A percentile compares a stretch with the other conserved stretches of the same genome.
These are phyloP conservation scores for Pholiota adiposa DNA, from an alignment of 1,284 basidiomycete genomes.

Conservation along the genomic window DNA sequence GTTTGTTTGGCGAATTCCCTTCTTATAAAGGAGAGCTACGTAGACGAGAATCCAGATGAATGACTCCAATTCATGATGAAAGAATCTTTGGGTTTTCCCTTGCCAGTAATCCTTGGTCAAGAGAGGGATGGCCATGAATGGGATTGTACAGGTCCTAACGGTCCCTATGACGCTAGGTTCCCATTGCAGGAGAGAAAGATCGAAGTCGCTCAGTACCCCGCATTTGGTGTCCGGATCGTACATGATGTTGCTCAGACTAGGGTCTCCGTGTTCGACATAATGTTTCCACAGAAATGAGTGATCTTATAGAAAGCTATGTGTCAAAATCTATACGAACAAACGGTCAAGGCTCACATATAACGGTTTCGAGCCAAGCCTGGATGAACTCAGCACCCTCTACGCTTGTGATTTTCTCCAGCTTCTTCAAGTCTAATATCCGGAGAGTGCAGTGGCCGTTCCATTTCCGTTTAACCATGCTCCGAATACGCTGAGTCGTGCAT, in stretches of 20 bases:
- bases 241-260: slow-evolving; percentile 37
- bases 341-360: neutral
- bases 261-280: slow-evolving; percentile 32
- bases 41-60: slow-evolving; percentile 27
- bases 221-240: slow-evolving; percentile 13
- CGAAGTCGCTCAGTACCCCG: slow-evolving; percentile 37
- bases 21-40: neutral
- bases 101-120: neutral
- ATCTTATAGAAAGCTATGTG: slow-evolving; percentile 20
- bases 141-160: slow-evolving; percentile 31
- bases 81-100: neutral
- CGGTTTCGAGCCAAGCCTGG: slow-evolving; percentile 9
- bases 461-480: neutral
- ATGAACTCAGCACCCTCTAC: neutral
- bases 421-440: neutral
- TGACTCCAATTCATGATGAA: slow-evolving; percentile 14
- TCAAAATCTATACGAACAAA: neutral
- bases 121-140: slow-evolving; percentile 23
- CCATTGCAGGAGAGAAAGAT: slow-evolving; percentile 25
- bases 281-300: slow-evolving; percentile 34
- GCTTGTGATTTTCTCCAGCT: neutral
- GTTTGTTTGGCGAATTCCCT: neutral
- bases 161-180: neutral
- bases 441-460: neutral
- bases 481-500: neutral